These are phyloP conservation scores for Kodamaea neixiangensis DNA, from an alignment of 805 yeast genomes.

Conservation along the genomic window DNA sequence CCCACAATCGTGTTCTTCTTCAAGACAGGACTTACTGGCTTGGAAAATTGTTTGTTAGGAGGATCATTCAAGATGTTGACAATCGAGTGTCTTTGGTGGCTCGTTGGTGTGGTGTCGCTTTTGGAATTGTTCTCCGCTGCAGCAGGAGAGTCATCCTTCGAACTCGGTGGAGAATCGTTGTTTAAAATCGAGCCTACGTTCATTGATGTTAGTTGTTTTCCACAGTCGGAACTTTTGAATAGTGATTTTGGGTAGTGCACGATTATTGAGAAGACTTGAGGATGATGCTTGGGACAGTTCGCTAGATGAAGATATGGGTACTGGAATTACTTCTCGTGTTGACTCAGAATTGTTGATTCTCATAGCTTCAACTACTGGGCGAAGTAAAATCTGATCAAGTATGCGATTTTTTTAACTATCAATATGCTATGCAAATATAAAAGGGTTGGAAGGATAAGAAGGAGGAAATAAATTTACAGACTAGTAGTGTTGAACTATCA, in stretches of 20 bases:
- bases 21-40: slow-evolving; percentile 5
- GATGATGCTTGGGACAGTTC: no score
- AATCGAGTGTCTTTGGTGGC: slow-evolving; percentile 31
- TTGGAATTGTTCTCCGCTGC: slow-evolving; percentile 2
- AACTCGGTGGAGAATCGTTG: slow-evolving; percentile 34
- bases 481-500: no score
- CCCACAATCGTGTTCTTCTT: slow-evolving; percentile 24
- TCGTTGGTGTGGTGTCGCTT: slow-evolving; percentile 2
- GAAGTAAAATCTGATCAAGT: no score
- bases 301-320: no score
- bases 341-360: no score
- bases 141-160: slow-evolving; percentile 11
- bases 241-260: neutral
- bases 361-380: no score
- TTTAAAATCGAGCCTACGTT: slow-evolving; percentile 42
- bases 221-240: neutral
- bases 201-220: slow-evolving; percentile 20
- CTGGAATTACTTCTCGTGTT: no score
- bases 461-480: no score
- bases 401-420: no score
- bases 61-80: slow-evolving; percentile 29
- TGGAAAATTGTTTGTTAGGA: neutral
- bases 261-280: neutral
- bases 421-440: no score
- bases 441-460: no score